Conservation (phyloP, 2,329 filamentous ascomycete species). For the Graphilbum ipis-grandicollis region DNA sequence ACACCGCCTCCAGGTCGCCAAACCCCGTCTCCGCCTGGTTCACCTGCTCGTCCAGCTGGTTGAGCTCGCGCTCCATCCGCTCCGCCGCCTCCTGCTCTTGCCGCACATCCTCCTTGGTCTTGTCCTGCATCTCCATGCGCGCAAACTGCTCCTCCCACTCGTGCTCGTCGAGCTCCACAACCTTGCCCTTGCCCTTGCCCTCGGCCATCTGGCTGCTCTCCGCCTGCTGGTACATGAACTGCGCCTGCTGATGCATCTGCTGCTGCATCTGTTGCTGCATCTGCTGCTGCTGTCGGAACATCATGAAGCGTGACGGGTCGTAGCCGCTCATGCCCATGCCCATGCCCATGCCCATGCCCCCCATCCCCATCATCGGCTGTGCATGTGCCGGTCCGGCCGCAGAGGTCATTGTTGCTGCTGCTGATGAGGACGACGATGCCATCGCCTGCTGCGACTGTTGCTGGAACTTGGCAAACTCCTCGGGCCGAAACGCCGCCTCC, state of each 20-base stretch:
- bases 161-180: constrained; percentile 83
- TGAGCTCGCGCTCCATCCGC: constrained; percentile 71
- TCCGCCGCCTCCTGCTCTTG: constrained; percentile 42
- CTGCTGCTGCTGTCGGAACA: constrained; percentile 31
- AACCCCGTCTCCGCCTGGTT: constrained; percentile 57
- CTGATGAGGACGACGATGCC: constrained; percentile 25
- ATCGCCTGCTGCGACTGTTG: constrained; percentile 28
- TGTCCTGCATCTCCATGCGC: constrained; percentile 57
- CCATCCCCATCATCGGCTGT: constrained; percentile 42
- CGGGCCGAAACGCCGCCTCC: constrained; percentile 56
- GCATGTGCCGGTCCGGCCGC: constrained; percentile 37
- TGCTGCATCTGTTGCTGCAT: constrained; percentile 22
- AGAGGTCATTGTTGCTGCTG: constrained; percentile 20
- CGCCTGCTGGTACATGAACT: constrained; percentile 12
- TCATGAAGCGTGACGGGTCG: constrained; percentile 23
- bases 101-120: constrained; percentile 42
- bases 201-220: constrained; percentile 23
- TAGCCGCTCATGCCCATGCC: constrained; percentile 14
- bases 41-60: constrained; percentile 57
- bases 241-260: constrained; percentile 19
- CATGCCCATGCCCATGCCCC: constrained; percentile 8
- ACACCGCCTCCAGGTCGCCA: constrained; percentile 81
- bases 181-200: constrained; percentile 55
- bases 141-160: constrained; percentile 97
- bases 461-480: constrained; percentile 79